These are phyloP conservation scores for Fusarium graminum DNA, from an alignment of 2,329 filamentous ascomycete species.

Conservation along the genomic window DNA sequence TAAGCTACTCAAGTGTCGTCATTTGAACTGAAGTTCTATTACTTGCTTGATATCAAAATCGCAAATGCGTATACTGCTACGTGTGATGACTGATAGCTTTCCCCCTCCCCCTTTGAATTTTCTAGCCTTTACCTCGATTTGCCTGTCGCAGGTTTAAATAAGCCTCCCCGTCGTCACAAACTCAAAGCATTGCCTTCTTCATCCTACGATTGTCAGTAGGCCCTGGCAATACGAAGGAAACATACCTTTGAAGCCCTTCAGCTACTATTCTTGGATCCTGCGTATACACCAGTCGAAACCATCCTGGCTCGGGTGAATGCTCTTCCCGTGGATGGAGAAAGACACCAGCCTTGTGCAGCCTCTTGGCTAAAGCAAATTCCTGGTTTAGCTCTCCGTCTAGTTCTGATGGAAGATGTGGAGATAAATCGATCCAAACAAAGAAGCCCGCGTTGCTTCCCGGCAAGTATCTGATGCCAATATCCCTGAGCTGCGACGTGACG, in stretches of 20 bases:
- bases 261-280: constrained; percentile 53
- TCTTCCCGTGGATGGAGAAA: constrained; percentile 64
- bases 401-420: constrained; percentile 55
- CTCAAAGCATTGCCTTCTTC: constrained; percentile 28
- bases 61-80: not conserved
- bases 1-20: constrained; percentile 13
- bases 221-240: not conserved
- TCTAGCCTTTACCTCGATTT: not conserved
- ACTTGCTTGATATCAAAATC: constrained; percentile 15
- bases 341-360: constrained; percentile 61
- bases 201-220: constrained; percentile 33
- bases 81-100: constrained; percentile 5
- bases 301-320: constrained; percentile 61
- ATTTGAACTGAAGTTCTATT: constrained; percentile 35
- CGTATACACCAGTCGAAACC: constrained; percentile 67
- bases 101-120: constrained; percentile 26
- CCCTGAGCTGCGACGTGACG: constrained; percentile 54
- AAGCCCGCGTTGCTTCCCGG: constrained; percentile 66
- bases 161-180: not conserved
- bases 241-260: constrained; percentile 56
- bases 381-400: constrained; percentile 50
- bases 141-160: constrained; percentile 8
- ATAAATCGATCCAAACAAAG: constrained; percentile 68
- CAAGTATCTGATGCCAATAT: constrained; percentile 60
- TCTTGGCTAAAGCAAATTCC: constrained; percentile 61